phyloP scores from a whole-genome alignment of 2,329 filamentous ascomycete species.

The Graphilbum fragrans region DNA sequence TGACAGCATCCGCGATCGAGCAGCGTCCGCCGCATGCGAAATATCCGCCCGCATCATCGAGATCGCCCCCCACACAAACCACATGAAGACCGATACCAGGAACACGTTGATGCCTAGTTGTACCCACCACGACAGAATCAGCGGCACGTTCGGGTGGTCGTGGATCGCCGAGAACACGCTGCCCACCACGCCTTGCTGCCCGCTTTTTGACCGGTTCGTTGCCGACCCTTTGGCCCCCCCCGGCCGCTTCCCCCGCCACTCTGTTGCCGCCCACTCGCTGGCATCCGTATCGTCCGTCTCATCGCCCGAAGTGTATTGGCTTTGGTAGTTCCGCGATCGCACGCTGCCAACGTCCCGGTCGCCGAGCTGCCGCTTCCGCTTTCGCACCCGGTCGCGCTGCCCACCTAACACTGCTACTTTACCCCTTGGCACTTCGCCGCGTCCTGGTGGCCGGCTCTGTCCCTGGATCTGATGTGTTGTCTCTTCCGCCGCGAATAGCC shows the following conservation, averaged over 20 bases:
- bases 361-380: slow-evolving; percentile 37
- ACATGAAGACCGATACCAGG: slow-evolving; percentile 43
- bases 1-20: slow-evolving; percentile 54
- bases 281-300: slow-evolving; percentile 18
- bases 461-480: slow-evolving; percentile 6
- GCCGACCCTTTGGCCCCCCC: not conserved
- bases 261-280: slow-evolving; percentile 11
- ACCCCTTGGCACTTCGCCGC: slow-evolving; percentile 49
- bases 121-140: slow-evolving; percentile 47
- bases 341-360: slow-evolving; percentile 41
- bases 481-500: slow-evolving; percentile 5
- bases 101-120: slow-evolving; percentile 52
- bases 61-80: slow-evolving; percentile 58
- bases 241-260: slow-evolving; percentile 7
- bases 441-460: slow-evolving; percentile 37
- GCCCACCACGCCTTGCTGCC: slow-evolving; percentile 25
- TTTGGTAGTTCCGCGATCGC: slow-evolving; percentile 27
- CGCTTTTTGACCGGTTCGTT: not conserved
- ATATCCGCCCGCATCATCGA: slow-evolving; percentile 65
- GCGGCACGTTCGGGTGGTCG: slow-evolving; percentile 45
- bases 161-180: slow-evolving; percentile 38
- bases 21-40: slow-evolving; percentile 55
- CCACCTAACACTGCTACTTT: slow-evolving; percentile 23
- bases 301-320: slow-evolving; percentile 38
- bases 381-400: slow-evolving; percentile 35